These are phyloP conservation scores for Botrytis deweyae DNA, from an alignment of 2,329 filamentous ascomycete genomes.

Conservation along the genomic window DNA sequence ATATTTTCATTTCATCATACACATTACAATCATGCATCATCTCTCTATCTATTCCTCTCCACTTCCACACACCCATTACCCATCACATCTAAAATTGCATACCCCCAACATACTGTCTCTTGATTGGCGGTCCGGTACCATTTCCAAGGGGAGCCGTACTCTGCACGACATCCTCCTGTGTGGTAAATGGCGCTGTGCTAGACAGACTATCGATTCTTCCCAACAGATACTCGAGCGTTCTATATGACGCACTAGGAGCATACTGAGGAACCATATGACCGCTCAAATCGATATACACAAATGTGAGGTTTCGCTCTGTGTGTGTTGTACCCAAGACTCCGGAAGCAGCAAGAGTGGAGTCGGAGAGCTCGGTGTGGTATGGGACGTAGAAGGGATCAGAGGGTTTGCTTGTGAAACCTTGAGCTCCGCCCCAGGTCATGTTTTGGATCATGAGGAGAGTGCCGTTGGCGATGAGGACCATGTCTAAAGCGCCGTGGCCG, in stretches of 20 bases:
- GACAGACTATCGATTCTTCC: conserved; percentile 62
- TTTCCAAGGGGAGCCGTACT: not conserved
- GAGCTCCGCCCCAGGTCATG: conserved; percentile 64
- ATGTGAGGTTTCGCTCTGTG: conserved; percentile 72
- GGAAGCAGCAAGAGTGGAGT: conserved; percentile 66
- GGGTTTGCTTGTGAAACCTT: conserved; percentile 55
- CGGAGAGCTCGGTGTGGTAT: conserved; percentile 64
- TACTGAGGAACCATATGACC: conserved; percentile 70
- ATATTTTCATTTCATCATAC: not conserved
- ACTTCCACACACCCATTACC: not conserved
- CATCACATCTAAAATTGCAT: not conserved
- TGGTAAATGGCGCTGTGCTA: conserved; percentile 43
- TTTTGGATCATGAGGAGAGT: conserved; percentile 62
- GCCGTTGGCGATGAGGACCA: conserved; percentile 61
- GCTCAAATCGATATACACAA: conserved; percentile 34
- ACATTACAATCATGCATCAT: not conserved
- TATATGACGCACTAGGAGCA: conserved; percentile 64
- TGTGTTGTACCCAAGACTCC: conserved; percentile 70
- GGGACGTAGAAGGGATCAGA: conserved; percentile 35
- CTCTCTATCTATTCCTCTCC: not conserved
- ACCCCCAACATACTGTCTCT: not conserved
- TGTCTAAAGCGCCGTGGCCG: conserved; percentile 59
- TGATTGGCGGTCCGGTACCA: conserved; percentile 2
- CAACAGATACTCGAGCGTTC: conserved; percentile 73
- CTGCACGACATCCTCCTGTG: conserved; percentile 18